Conservation (phyloP, 2,329 filamentous ascomycete species). For the Sarocladium oryzae region DNA sequence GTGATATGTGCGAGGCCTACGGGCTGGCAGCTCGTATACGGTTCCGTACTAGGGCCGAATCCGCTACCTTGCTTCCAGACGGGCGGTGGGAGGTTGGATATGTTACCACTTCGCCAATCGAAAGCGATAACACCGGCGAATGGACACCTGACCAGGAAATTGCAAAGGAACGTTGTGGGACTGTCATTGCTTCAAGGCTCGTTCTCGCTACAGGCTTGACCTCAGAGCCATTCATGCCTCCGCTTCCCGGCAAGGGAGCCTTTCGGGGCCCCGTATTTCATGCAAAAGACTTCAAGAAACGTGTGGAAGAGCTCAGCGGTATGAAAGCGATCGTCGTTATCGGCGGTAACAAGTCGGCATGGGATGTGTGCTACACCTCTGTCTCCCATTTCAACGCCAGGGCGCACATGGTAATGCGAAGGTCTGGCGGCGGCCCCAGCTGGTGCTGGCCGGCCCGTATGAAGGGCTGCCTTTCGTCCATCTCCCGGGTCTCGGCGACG, state of each 20-base stretch:
- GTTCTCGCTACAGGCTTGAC: conserved; percentile 16
- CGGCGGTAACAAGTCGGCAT: conserved; percentile 16
- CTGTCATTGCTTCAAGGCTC: conserved; percentile 10
- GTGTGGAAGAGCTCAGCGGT: neutral
- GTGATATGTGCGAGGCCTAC: neutral
- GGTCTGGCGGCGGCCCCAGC: conserved; percentile 12
- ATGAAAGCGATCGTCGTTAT: conserved; percentile 12
- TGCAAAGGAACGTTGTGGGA: neutral
- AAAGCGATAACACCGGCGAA: neutral
- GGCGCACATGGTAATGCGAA: conserved; percentile 16
- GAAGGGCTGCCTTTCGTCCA: conserved; percentile 5
- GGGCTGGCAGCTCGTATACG: conserved; percentile 10
- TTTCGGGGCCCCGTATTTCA: conserved; percentile 15
- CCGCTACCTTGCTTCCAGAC: neutral
- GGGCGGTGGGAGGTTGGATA: neutral
- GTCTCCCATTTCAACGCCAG: conserved; percentile 11
- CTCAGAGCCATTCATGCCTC: conserved; percentile 12
- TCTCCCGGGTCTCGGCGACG: conserved; percentile 11
- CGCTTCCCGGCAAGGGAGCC: conserved; percentile 9
- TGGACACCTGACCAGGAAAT: neutral
- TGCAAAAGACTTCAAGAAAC: conserved; percentile 13
- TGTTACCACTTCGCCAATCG: neutral
- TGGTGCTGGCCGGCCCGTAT: conserved; percentile 12
- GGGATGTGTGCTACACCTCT: conserved; percentile 14
- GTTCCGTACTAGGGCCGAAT: neutral